These are phyloP conservation scores for Ceratocystis alfenasii DNA, from an alignment of 2,329 filamentous ascomycete genomes.

Conservation along the genomic window DNA sequence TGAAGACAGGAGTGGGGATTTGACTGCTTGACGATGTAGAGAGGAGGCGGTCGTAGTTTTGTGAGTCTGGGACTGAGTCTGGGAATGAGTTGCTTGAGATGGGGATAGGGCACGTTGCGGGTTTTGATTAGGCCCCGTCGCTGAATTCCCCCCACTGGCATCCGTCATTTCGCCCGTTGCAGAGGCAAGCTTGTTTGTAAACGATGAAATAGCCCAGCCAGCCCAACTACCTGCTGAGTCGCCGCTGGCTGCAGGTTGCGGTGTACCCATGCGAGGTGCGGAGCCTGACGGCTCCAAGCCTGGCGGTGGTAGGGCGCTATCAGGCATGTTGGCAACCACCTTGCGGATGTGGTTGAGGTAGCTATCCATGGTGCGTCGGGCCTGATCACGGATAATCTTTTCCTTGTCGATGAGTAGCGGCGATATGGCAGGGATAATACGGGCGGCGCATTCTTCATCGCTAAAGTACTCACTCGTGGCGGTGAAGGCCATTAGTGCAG, in stretches of 20 bases:
- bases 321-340: slow-evolving; percentile 63
- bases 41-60: slow-evolving; percentile 42
- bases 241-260: slow-evolving; percentile 39
- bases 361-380: slow-evolving; percentile 74
- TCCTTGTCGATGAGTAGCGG: slow-evolving; percentile 87
- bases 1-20: slow-evolving; percentile 37
- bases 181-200: slow-evolving; percentile 82
- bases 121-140: background rate
- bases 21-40: slow-evolving; percentile 49
- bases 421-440: slow-evolving; percentile 73
- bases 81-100: slow-evolving; percentile 25
- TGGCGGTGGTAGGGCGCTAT: slow-evolving; percentile 61
- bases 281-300: slow-evolving; percentile 39
- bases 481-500: slow-evolving; percentile 70
- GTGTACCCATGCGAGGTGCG: slow-evolving; percentile 66
- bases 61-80: slow-evolving; percentile 26
- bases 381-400: slow-evolving; percentile 85
- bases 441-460: slow-evolving; percentile 77
- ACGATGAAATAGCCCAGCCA: slow-evolving; percentile 96
- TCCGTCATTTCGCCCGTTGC: slow-evolving; percentile 77
- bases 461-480: slow-evolving; percentile 78
- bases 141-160: slow-evolving; percentile 31
- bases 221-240: slow-evolving; percentile 58
- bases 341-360: slow-evolving; percentile 78
- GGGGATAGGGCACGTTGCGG: slow-evolving; percentile 33